A percentile compares a stretch with the other conserved stretches of the same genome.
Conservation (phyloP, 139 green algal species). For the Chlamydomonas sp. region DNA sequence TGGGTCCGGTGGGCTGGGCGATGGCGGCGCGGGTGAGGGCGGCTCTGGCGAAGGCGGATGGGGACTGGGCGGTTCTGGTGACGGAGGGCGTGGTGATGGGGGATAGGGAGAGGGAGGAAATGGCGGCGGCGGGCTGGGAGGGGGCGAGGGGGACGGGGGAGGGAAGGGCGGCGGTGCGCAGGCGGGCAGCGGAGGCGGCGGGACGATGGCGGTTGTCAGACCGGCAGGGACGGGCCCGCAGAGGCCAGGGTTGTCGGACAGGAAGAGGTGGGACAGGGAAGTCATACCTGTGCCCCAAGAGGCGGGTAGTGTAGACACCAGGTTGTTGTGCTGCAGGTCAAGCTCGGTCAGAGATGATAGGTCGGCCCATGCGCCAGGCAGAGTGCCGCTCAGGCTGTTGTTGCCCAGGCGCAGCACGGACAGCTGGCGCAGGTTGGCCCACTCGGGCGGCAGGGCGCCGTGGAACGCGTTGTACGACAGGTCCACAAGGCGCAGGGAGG, state of each 20-base stretch:
- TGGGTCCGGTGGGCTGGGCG: neutral
- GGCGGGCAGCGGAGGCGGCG: neutral
- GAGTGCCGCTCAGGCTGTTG: slow-evolving; percentile 9
- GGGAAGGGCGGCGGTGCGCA: neutral
- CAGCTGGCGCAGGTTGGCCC: neutral
- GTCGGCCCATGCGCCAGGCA: neutral
- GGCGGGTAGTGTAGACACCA: neutral
- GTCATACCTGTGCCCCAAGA: neutral
- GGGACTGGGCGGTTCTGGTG: neutral
- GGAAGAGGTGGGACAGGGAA: neutral
- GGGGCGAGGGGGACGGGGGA: neutral
- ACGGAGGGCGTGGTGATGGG: neutral
- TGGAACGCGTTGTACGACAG: slow-evolving; percentile 9
- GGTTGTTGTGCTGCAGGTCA: slow-evolving; percentile 28
- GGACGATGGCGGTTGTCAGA: neutral
- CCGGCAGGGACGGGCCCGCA: slow-evolving; percentile 19
- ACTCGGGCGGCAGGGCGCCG: slow-evolving; percentile 1
- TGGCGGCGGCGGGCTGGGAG: neutral
- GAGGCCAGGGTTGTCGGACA: slow-evolving; percentile 19
- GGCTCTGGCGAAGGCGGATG: neutral
- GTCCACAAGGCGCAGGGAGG: slow-evolving; percentile 19
- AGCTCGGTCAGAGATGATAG: neutral
- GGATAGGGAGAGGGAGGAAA: neutral
- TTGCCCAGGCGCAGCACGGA: neutral
- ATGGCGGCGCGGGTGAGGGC: neutral